phyloP scores from a whole-genome alignment of 129 eudicot genomes.

The Escallonia rubra region DNA sequence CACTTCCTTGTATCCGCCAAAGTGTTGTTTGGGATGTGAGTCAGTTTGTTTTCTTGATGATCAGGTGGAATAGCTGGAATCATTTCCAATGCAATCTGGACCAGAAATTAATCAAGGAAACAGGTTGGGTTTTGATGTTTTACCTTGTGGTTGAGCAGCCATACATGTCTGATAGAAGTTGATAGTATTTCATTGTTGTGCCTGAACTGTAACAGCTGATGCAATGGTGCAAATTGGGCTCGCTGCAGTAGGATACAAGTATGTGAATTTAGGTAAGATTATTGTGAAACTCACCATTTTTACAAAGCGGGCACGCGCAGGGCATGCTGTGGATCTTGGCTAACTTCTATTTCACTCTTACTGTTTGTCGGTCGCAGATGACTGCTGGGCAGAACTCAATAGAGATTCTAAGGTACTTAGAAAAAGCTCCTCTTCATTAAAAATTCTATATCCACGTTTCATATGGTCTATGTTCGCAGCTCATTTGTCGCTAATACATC shows the following conservation, averaged over 20 bases:
- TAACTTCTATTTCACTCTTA: neutral
- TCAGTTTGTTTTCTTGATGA: neutral
- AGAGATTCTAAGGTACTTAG: constrained; percentile 67
- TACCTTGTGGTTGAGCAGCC: neutral
- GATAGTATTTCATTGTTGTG: neutral
- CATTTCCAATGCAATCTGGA: constrained; percentile 67
- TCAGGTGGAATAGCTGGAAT: constrained; percentile 98
- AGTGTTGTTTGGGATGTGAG: no score
- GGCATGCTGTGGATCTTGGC: neutral
- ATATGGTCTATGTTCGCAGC: no score
- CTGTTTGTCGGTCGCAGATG: constrained; percentile 44
- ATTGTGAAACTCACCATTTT: neutral
- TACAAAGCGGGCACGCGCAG: neutral
- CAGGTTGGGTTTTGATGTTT: constrained; percentile 30
- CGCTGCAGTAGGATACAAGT: constrained; percentile 64
- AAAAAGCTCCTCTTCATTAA: neutral
- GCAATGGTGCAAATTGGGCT: constrained; percentile 82
- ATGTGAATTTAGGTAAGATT: constrained; percentile 59
- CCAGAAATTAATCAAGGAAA: constrained; percentile 64
- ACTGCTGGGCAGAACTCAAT: constrained; percentile 88
- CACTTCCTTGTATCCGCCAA: no score
- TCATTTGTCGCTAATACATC: no score
- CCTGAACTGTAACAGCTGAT: constrained; percentile 42
- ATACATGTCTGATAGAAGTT: neutral
- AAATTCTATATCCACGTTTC: no score